A percentile compares a stretch with the other conserved stretches of the same genome.
Conservation (phyloP, 1,284 basidiomycete species). For the Amylostereum areolatum region DNA sequence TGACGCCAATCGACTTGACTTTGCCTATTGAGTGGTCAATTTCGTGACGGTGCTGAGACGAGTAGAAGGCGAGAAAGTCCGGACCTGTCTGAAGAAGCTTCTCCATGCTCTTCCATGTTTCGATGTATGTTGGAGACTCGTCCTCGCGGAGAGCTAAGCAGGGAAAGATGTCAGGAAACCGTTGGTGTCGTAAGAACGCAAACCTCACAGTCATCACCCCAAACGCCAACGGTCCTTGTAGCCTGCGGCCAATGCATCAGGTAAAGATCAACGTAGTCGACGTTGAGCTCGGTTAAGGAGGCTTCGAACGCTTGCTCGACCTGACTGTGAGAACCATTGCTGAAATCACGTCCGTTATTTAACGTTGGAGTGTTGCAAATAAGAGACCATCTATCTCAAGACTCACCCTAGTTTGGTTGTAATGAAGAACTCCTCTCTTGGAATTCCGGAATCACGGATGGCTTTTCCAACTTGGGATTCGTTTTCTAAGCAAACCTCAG, state of each 20-base stretch:
- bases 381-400: too few relatives aligned
- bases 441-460: slow-evolving; percentile 38
- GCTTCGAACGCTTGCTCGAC: background rate
- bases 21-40: slow-evolving; percentile 22
- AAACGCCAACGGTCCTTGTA: background rate
- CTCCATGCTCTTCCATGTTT: slow-evolving; percentile 62
- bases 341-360: background rate
- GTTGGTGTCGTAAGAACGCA: too few relatives aligned
- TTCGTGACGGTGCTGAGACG: too few relatives aligned
- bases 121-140: slow-evolving; percentile 38
- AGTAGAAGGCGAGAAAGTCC: too few relatives aligned
- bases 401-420: slow-evolving; percentile 39
- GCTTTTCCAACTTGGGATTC: slow-evolving; percentile 44
- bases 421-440: slow-evolving; percentile 44
- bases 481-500: slow-evolving; percentile 26
- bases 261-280: background rate
- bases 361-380: too few relatives aligned
- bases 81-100: slow-evolving; percentile 28
- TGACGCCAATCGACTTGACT: slow-evolving; percentile 42
- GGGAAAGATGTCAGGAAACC: too few relatives aligned
- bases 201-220: too few relatives aligned
- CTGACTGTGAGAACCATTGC: background rate
- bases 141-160: slow-evolving; percentile 13
- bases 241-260: background rate
- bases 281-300: background rate